Base-by-base conservation (phyloP, 2,329 filamentous ascomycete genomes). In the Eurotiales sp. region DNA sequence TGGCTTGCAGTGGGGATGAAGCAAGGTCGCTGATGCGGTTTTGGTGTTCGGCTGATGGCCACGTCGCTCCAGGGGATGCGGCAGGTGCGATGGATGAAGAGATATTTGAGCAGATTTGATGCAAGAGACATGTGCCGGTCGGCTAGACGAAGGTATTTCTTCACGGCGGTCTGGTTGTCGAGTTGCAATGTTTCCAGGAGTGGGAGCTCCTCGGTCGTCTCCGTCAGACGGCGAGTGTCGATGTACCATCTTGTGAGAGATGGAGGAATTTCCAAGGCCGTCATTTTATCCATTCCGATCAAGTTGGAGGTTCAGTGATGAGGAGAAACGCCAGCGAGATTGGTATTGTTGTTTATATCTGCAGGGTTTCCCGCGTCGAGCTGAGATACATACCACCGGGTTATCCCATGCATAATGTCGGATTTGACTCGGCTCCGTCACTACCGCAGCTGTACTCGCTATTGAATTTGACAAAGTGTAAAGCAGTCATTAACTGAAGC, bases 81-180 rank as follows among this genome's bases (percentile, higher is more conserved):
- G 46, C 81, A 77, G 4, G 73, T 69, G 56, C 76, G 73, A 58
- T 80, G 76, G 40, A 85, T 76, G 58, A 79, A 85, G 14, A 79
- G 66, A 10, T 82, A 80, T 64, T 86, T 86, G 21, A 86, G 70
- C 19, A 86, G 66, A 12, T 78, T 79, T 7, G 82, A 85, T 8
- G 73, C 82, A 3, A 86, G 72, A 15, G 76, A 78, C 79, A 85
- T 83, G 57, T 77, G 77, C 15, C 77, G 78, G 61, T 85, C 83
- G 58, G 77, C 62, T 29, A 77, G 65, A 61, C 78, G 75, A 61
- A 78, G 74, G 64, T 74, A 82, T 42, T 71, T 70, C 21, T 67
- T 69, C 40, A 77, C 69, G 17, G 69, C 66, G 53, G 76, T 71
- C 56, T 78, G 77, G 59, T 85, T 81, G 22, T 72, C 62, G 29